Evolutionary conservation across 2,329 filamentous ascomycete genomes (phyloP).

Genomic region (Fusarium vanettenii): DNA sequence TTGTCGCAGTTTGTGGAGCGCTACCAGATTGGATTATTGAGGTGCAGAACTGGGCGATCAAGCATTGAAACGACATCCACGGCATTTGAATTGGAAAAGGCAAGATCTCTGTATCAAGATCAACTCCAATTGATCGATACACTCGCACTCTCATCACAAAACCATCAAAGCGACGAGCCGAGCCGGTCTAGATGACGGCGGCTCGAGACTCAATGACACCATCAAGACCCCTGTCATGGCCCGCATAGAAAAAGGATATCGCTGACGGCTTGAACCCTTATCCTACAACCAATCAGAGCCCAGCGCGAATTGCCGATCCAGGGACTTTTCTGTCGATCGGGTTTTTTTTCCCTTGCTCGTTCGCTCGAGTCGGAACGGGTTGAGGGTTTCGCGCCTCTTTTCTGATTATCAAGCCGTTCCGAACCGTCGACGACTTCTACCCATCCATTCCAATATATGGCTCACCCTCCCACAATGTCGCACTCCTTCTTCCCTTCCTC

Average conservation of each 20-base stretch:
- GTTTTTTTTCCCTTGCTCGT: neutral
- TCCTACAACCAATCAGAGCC: conserved; percentile 22
- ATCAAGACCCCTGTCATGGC: conserved; percentile 33
- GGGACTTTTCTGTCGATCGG: conserved; percentile 28
- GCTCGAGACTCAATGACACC: conserved; percentile 31
- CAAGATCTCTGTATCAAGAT: neutral
- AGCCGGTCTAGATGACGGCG: conserved; percentile 7
- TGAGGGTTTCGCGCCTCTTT: neutral
- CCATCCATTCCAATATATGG: neutral
- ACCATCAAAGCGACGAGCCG: conserved; percentile 1
- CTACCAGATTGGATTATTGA: neutral
- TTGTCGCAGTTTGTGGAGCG: neutral
- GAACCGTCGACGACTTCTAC: neutral
- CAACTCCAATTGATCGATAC: neutral
- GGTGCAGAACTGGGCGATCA: neutral
- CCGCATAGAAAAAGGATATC: conserved; percentile 22
- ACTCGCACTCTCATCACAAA: neutral
- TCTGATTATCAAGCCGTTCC: conserved; percentile 1
- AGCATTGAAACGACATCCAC: neutral
- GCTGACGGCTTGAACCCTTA: conserved; percentile 32
- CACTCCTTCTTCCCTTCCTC: neutral
- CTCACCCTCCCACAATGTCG: neutral
- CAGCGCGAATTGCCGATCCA: conserved; percentile 11
- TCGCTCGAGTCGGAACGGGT: neutral
- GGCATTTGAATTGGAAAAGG: neutral